Conservation (phyloP, 2,329 filamentous ascomycete species). For the Hymenoscyphus linearis region DNA sequence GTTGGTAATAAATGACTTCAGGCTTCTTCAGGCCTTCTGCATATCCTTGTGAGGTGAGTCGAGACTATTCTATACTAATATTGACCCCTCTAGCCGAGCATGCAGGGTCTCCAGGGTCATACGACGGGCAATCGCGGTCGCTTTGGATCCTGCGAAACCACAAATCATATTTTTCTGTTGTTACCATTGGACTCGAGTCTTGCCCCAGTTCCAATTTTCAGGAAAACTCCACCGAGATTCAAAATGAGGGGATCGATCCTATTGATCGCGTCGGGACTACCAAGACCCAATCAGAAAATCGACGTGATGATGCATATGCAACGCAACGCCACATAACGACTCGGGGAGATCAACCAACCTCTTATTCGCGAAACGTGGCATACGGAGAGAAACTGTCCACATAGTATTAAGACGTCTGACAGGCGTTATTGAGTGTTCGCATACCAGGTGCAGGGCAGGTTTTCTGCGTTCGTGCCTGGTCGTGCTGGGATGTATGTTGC, state of each 20-base stretch:
- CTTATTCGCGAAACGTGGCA: conserved; percentile 22
- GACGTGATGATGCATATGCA: conserved; percentile 15
- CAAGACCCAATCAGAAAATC: conserved; percentile 12
- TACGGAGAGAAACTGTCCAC: conserved; percentile 16
- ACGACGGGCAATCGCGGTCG: conserved; percentile 1
- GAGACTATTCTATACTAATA: background rate
- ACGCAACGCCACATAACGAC: conserved; percentile 10
- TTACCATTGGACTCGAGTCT: conserved; percentile 11
- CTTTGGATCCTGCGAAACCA: background rate
- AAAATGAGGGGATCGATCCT: background rate
- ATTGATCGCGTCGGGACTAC: conserved; percentile 1
- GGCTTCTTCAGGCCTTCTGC: background rate
- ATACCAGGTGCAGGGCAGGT: background rate
- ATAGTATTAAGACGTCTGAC: background rate
- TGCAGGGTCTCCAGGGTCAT: background rate
- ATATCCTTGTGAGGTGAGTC: background rate
- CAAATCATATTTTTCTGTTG: background rate
- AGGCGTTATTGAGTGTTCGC: background rate
- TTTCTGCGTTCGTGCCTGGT: conserved; percentile 19
- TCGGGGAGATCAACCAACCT: conserved; percentile 14
- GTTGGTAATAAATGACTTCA: background rate
- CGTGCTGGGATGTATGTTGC: conserved; percentile 1
- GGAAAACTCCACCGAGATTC: conserved; percentile 4
- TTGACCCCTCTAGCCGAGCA: background rate
- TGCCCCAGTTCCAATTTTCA: conserved; percentile 13